Base-by-base conservation (phyloP, 331 rosid genomes). In the Saraca asoca region DNA sequence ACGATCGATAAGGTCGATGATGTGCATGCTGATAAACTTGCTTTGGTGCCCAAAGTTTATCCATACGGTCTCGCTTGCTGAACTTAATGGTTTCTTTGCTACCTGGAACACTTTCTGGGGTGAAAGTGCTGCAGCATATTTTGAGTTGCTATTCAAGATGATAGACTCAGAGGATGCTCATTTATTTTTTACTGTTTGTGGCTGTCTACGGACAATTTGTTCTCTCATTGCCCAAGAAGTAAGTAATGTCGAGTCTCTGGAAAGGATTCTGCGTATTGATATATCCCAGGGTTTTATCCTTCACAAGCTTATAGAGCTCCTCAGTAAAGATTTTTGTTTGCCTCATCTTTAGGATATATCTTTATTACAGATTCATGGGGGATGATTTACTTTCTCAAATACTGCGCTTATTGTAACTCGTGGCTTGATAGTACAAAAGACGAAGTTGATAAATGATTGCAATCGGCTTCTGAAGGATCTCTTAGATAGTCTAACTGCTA, bases 61-160 rank as follows among this genome's bases (percentile, higher is more conserved):
- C 99, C 50, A 86, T 91, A 70, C 82, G 75, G 70, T 94, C 78
- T 83, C 94, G 87, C 75, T 74, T 94, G 70, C 80, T 94, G 75
- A 88, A 90, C 81, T 88, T 94, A 17, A 80, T 90, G 15, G 89
- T 90, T 76, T 94, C 99, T 63, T 73, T 94, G 77, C 79, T 94
- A 72, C 91, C 99, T 5, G 85, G 84, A 63, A 90, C 99, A 33
- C 96, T 90, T 54, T 66, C 88, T 77, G 74, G 99, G 99, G 10
- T n/a, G 99, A 94, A 76, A 90, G 99, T 78, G 97, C 97, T 54
- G 99, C 97, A 0, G 99, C 90, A 75, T 94, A 94, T 79, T 94
- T 86, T 79, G 99, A 94, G 69, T 80, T 85, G 64, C 91, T 94
- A 62, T 90, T 94, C 83, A 90, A 82, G 82, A 88, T 90, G 96